phyloP scores from a whole-genome alignment of 2,329 filamentous ascomycete species.

The Sclerotinia trifoliorum region DNA sequence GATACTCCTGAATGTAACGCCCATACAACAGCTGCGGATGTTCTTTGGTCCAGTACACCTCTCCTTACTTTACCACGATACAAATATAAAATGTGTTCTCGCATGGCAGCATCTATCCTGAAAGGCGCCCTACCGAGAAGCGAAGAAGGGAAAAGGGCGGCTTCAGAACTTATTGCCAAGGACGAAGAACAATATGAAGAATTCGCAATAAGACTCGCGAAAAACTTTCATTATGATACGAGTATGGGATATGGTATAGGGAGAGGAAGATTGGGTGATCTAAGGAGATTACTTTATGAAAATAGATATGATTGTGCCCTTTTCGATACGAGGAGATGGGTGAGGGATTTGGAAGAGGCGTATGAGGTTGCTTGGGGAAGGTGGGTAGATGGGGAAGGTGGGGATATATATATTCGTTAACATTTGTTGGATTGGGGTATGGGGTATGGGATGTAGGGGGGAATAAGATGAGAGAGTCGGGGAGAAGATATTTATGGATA shows the following conservation, averaged over 20 bases:
- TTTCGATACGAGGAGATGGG: slow-evolving; percentile 91
- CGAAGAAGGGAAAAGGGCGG: slow-evolving; percentile 64
- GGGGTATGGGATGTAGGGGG: no score
- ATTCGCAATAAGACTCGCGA: slow-evolving; percentile 67
- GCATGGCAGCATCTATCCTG: slow-evolving; percentile 94
- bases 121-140: slow-evolving; percentile 79
- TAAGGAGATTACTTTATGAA: slow-evolving; percentile 79
- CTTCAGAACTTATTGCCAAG: slow-evolving; percentile 71
- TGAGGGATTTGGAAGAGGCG: slow-evolving; percentile 80
- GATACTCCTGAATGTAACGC: slow-evolving; percentile 98
- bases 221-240: slow-evolving; percentile 58
- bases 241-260: slow-evolving; percentile 52
- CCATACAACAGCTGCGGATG: slow-evolving; percentile 94
- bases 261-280: slow-evolving; percentile 69
- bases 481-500: no score
- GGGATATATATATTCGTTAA: slow-evolving; percentile 76
- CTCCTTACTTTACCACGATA: slow-evolving; percentile 88
- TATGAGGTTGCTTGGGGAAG: slow-evolving; percentile 85
- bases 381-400: slow-evolving; percentile 84
- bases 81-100: slow-evolving; percentile 97
- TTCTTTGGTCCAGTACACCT: slow-evolving; percentile 94
- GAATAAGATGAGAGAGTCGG: no score
- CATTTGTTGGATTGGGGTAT: neutral
- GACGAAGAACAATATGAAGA: slow-evolving; percentile 84
- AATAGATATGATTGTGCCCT: slow-evolving; percentile 82